Base-by-base conservation (phyloP, 495 filamentous ascomycete genomes). In the Penicillium herquei region DNA sequence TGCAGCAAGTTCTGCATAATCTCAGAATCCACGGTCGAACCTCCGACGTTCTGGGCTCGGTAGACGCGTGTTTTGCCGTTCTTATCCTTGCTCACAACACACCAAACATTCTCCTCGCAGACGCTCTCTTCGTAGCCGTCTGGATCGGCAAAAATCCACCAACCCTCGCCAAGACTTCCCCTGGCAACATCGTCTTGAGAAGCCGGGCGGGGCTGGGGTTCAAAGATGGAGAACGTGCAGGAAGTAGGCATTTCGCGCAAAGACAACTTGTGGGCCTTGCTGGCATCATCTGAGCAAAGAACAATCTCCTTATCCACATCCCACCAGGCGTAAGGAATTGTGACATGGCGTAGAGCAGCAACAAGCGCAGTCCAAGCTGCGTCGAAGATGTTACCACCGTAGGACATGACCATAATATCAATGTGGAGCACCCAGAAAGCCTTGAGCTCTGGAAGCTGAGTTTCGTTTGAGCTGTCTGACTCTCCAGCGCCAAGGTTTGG, bases 341-440 rank as follows among this genome's bases (percentile, higher is more conserved):
- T 80, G 3, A 89, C 92, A 70, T 93, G 82, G 21, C 78, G 77
- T 49, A 98, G 72, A n/a, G 94, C 94, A 17, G 91, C 87, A 35
- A 96, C 58, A 5, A 96, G 79, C 11, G 91, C 85, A 0, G 85
- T 81, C 93, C 92, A 98, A 0, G 90, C 89, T 3, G 87, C 88
- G 58, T 98, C 92, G 61, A 98, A 91, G 12, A 90, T 82, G 64
- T 92, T 95, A 0, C 93, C 93, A 49, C 95, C 92, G 12, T 96
- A 82, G 0, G 90, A 93, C 51, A 97, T 85, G 67, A 95, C 90
- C 65, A 96, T 81, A 21, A 96, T 70, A 70, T 96, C 91, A 56
- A 98, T 91, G 63, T 96, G 96, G 3, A 98, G 84, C 9, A 87
- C 85, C 93, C 93, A 98, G 67, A 91, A 98, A 6, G 85, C 92